A percentile compares a stretch with the other conserved stretches of the same genome.
phyloP scores from a whole-genome alignment of 129 eudicot species.

The Pittosporum tobira region DNA sequence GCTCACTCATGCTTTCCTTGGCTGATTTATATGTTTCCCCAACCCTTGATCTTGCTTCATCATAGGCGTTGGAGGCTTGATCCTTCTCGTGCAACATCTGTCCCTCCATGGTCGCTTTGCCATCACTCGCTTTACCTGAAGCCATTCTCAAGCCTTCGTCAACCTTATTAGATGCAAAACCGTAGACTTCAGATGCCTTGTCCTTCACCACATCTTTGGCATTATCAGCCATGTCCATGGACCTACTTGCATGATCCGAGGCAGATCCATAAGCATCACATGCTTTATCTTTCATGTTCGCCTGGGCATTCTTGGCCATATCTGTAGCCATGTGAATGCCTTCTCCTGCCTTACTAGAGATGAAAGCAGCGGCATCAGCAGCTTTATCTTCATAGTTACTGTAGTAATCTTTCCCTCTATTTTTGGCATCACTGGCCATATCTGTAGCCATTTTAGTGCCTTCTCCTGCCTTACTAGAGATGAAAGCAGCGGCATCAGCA shows the following conservation, averaged over 20 bases:
- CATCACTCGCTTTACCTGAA: background rate
- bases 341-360: background rate
- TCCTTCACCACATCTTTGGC: background rate
- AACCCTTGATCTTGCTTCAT: conserved; percentile 19
- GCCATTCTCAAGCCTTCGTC: conserved; percentile 1
- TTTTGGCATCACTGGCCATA: conserved; percentile 19
- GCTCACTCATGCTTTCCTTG: conserved; percentile 18
- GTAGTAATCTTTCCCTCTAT: conserved; percentile 2
- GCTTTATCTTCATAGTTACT: conserved; percentile 8
- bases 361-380: background rate
- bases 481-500: conserved; percentile 19
- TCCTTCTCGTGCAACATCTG: too few species aligned
- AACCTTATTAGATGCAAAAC: conserved; percentile 1
- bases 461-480: conserved; percentile 17
- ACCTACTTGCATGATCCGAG: background rate
- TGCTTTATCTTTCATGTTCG: conserved; percentile 12
- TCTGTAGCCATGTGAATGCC: background rate
- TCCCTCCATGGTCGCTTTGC: too few species aligned
- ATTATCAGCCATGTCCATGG: conserved; percentile 1
- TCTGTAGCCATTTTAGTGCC: conserved; percentile 20
- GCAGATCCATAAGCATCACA: background rate
- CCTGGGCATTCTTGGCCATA: background rate
- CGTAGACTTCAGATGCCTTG: too few species aligned
- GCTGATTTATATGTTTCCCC: conserved; percentile 18
- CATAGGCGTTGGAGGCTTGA: conserved; percentile 8